phyloP scores from a whole-genome alignment of 306 rosid genomes.

The Vigna nakashimae region DNA sequence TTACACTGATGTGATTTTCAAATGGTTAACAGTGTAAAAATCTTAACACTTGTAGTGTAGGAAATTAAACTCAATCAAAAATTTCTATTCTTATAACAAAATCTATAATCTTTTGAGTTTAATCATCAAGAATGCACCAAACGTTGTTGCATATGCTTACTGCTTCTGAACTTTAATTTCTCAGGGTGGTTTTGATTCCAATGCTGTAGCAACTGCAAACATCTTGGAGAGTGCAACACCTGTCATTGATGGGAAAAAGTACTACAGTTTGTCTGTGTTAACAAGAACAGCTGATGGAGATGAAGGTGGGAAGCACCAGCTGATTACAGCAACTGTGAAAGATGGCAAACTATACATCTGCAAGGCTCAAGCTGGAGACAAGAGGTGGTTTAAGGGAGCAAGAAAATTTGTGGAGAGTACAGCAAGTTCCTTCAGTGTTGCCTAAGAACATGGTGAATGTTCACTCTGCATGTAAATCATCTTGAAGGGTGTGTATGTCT shows the following conservation, averaged over 20 bases:
- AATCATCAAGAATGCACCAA: neutral
- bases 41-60: too few relatives aligned
- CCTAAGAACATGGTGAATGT: conserved; percentile 48
- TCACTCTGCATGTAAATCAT: conserved; percentile 62
- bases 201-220: conserved; percentile 88
- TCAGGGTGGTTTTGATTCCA: conserved; percentile 90
- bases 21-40: too few relatives aligned
- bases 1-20: too few relatives aligned
- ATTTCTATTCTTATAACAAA: neutral
- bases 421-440: conserved; percentile 88
- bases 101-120: neutral
- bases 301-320: conserved; percentile 96
- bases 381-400: conserved; percentile 99
- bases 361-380: conserved; percentile 99
- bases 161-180: conserved; percentile 38
- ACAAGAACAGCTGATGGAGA: conserved; percentile 99
- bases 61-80: neutral
- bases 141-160: conserved; percentile 7
- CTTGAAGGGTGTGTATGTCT: conserved; percentile 45
- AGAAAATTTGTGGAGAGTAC: conserved; percentile 81
- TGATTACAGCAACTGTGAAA: conserved; percentile 80
- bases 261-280: conserved; percentile 75
- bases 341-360: conserved; percentile 88
- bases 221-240: conserved; percentile 61
- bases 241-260: conserved; percentile 59